Evolutionary conservation across 768 basidiomycete species (phyloP), one percentile per base, ranked within the genome.

Genomic region (Leucocoprinus birnbaumii): DNA sequence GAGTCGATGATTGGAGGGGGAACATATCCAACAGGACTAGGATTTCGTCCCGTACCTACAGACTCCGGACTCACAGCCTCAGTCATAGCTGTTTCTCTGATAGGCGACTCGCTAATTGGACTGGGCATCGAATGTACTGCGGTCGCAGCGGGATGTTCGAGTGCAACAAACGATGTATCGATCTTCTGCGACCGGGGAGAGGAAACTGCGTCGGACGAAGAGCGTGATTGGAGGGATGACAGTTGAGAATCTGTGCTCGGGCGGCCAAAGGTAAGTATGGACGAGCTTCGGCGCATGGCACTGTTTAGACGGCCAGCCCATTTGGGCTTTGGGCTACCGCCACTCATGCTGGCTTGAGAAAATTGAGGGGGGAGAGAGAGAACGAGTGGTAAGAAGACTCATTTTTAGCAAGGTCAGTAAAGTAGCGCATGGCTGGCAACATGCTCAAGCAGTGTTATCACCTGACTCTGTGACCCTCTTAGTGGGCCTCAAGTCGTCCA

Each of bases 61-160:
- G 10, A 58, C 26, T 25, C 55, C 21, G 5, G 55, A 13, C 22
- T 59, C 57, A 69, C 63, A 13, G 68, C 66, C 31, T 58, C 59
- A 25, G 71, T 57, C 2, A 71, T 76, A 13, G 75, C 80, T 8
- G 73, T 78, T 61, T 85, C 84, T 22, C 84, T 77, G 7, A 76
- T 76, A 25, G 87, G 86, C 2, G 85, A 87, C 63, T 90, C 88
- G 1, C 81, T 74, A 55, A 90, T 87, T 2, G 88, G 86, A 58
- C 83, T 85, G 10, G 85, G 84, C 35, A 49, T 40, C 25, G 62
- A 45, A 11, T 62, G 54, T 3, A 59, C 45, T 21, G 44, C 53
- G 13, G 59, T 55, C 26, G 64, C 51, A 7, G 45, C 19, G 10
- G 63, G 44, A 13, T 71, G 57, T 42, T 62, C 9, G 55, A 60